A percentile compares a stretch with the other conserved stretches of the same genome.
phyloP scores from a whole-genome alignment of 2,329 filamentous ascomycete genomes.

The Ceratocystis lukuohia region DNA sequence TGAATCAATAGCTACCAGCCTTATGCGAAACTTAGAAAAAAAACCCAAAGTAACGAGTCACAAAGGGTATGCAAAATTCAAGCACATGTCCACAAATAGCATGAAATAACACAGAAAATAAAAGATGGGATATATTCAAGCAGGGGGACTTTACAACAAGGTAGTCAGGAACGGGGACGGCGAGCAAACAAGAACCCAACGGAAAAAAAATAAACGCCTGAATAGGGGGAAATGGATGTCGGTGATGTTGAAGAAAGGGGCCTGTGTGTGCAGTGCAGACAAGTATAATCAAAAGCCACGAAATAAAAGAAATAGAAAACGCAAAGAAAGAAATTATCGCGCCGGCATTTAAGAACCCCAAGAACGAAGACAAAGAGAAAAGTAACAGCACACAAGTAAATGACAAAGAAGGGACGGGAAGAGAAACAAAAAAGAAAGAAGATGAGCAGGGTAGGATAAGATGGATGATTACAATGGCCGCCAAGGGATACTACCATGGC shows the following conservation, averaged over 20 bases:
- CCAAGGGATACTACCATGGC: conserved; percentile 6
- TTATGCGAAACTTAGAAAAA: neutral
- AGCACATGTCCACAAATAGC: neutral
- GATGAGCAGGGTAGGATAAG: neutral
- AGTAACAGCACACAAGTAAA: conserved; percentile 19
- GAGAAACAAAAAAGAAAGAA: neutral
- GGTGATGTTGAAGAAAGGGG: no score
- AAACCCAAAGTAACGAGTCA: neutral
- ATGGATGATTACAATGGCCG: conserved; percentile 12
- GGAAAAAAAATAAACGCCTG: conserved; percentile 19
- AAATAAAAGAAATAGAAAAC: conserved; percentile 16
- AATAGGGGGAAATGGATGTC: conserved; percentile 18
- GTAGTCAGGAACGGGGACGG: neutral
- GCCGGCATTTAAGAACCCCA: conserved; percentile 2
- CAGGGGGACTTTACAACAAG: neutral
- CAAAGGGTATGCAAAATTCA: neutral
- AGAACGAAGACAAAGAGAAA: conserved; percentile 6
- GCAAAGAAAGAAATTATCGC: conserved; percentile 14
- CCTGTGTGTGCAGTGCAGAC: no score
- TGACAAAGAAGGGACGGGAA: neutral
- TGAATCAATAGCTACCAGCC: neutral
- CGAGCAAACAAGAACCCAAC: neutral
- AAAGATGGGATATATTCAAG: conserved; percentile 1
- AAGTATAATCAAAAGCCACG: conserved; percentile 11
- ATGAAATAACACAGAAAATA: neutral